A percentile compares a stretch with the other conserved stretches of the same genome.
Conservation (phyloP, 176 grass and related monocot genomes). For the Cenchrus fungigraminus region DNA sequence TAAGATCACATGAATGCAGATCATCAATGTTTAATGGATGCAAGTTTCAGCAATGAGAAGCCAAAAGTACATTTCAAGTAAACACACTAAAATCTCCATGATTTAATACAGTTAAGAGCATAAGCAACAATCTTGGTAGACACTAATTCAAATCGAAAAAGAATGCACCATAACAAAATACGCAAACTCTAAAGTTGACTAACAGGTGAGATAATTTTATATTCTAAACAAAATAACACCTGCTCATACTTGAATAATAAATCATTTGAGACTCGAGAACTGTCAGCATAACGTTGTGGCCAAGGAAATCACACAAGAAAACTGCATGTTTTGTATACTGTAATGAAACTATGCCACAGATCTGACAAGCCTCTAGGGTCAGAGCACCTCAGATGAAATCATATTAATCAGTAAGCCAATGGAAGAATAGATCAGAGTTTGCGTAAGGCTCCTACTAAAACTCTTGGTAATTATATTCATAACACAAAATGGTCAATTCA, state of each 20-base stretch:
- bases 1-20: background rate
- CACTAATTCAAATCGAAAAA: background rate
- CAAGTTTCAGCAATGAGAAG: background rate
- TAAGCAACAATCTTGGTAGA: background rate
- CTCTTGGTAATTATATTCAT: background rate
- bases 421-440: background rate
- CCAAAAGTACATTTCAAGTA: background rate
- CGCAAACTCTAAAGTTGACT: background rate
- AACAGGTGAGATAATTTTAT: background rate
- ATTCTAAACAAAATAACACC: background rate
- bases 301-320: background rate
- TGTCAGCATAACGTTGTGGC: background rate
- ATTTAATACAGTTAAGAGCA: background rate
- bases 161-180: background rate
- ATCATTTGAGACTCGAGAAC: background rate
- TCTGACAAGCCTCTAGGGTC: background rate
- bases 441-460: background rate
- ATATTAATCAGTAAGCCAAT: background rate
- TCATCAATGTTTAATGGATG: background rate
- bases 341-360: background rate
- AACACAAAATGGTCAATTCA: background rate
- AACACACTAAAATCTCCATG: background rate
- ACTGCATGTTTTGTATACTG: background rate
- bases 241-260: background rate
- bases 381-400: background rate